Percentiles rank a stretch among this genome's conserved stretches.
phyloP scores from a whole-genome alignment of 805 yeast genomes.

The Barnettozyma vustinii region DNA sequence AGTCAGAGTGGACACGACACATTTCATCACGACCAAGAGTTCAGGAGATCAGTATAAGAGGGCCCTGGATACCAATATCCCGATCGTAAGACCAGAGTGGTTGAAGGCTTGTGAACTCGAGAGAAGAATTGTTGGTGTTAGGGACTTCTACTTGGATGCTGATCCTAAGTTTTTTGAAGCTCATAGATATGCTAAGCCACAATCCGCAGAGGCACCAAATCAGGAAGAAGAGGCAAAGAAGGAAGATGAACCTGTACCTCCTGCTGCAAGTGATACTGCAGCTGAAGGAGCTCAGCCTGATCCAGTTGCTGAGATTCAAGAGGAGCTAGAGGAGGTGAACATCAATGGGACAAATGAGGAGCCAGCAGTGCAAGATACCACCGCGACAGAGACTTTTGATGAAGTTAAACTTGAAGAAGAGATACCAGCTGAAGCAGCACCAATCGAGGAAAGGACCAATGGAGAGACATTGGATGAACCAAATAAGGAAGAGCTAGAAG shows the following conservation, averaged over 20 bases:
- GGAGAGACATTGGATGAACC: slow-evolving; percentile 10
- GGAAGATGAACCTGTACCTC: neutral
- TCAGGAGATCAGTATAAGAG: slow-evolving; percentile 69
- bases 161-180: slow-evolving; percentile 38
- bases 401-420: slow-evolving; percentile 1
- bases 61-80: slow-evolving; percentile 83
- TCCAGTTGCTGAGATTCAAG: slow-evolving; percentile 10
- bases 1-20: slow-evolving; percentile 90
- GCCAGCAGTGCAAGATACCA: slow-evolving; percentile 6
- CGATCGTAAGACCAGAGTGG: slow-evolving; percentile 96
- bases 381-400: slow-evolving; percentile 1
- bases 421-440: neutral
- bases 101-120: slow-evolving; percentile 88
- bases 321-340: slow-evolving; percentile 9
- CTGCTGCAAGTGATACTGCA: neutral
- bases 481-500: neutral
- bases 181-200: slow-evolving; percentile 31
- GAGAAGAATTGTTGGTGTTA: slow-evolving; percentile 86
- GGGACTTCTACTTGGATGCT: slow-evolving; percentile 71
- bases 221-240: neutral
- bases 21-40: slow-evolving; percentile 72
- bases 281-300: neutral
- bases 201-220: neutral
- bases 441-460: neutral
- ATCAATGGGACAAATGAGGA: slow-evolving; percentile 8